Percentiles rank a stretch among this genome's conserved stretches.
Evolutionary conservation across 768 basidiomycete species (phyloP).

Genomic region (Dentipellis sp.): DNA sequence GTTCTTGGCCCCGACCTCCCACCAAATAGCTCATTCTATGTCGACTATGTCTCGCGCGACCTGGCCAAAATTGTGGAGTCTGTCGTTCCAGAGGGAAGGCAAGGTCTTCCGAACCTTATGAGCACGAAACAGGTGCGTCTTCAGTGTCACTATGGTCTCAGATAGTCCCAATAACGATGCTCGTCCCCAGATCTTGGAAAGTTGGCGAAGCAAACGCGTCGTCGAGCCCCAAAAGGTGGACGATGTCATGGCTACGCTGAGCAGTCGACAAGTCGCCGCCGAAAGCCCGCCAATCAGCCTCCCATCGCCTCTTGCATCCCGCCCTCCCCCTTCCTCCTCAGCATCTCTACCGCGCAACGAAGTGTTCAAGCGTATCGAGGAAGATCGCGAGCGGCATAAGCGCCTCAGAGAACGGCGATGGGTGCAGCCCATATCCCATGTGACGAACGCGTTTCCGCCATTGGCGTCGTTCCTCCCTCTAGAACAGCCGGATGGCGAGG

Average conservation of each 20-base stretch:
- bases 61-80: conserved; percentile 67
- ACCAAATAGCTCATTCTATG: conserved; percentile 47
- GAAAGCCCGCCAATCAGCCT: conserved; percentile 13
- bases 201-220: conserved; percentile 79
- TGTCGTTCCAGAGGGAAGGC: conserved; percentile 84
- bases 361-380: conserved; percentile 80
- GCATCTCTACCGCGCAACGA: conserved; percentile 38
- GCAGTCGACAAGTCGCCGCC: conserved; percentile 31
- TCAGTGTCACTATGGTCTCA: background rate
- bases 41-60: conserved; percentile 72
- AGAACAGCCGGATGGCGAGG: conserved; percentile 40
- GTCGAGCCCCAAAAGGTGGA: conserved; percentile 75
- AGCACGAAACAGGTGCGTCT: conserved; percentile 74
- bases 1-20: conserved; percentile 28
- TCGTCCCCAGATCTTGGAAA: conserved; percentile 69
- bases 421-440: conserved; percentile 71
- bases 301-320: conserved; percentile 11
- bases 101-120: conserved; percentile 79
- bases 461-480: conserved; percentile 56
- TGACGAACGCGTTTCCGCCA: conserved; percentile 30
- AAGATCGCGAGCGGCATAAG: conserved; percentile 89
- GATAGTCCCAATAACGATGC: too few relatives aligned
- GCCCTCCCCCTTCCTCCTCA: conserved; percentile 18
- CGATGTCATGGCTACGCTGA: conserved; percentile 49
- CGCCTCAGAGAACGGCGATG: conserved; percentile 84